Conservation (phyloP, 1,139 yeast genomes). For the Meyerozyma athensensis region DNA sequence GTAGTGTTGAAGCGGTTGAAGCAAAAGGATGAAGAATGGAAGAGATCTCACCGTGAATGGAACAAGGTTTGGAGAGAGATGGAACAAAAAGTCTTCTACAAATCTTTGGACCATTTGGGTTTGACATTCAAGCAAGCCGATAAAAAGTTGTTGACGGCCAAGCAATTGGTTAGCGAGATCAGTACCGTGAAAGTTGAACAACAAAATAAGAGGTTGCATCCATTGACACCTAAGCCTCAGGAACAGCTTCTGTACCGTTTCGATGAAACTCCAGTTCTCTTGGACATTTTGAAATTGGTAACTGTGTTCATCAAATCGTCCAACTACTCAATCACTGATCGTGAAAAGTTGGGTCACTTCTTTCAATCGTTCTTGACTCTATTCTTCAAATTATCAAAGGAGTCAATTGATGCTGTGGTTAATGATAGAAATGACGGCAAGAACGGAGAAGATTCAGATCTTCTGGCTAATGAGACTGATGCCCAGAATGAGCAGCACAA, state of each 20-base stretch:
- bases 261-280: slow-evolving; percentile 61
- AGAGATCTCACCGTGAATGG: slow-evolving; percentile 97
- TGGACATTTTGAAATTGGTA: slow-evolving; percentile 68
- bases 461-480: background rate
- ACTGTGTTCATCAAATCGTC: slow-evolving; percentile 67
- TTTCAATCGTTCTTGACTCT: slow-evolving; percentile 64
- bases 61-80: slow-evolving; percentile 98
- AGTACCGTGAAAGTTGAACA: slow-evolving; percentile 92
- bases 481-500: slow-evolving; percentile 11
- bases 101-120: slow-evolving; percentile 92
- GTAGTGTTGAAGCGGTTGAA: slow-evolving; percentile 85
- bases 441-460: slow-evolving; percentile 7
- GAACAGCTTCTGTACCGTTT: slow-evolving; percentile 72
- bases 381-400: slow-evolving; percentile 56
- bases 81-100: slow-evolving; percentile 91
- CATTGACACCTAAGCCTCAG: slow-evolving; percentile 80
- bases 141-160: slow-evolving; percentile 83
- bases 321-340: slow-evolving; percentile 75
- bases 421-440: slow-evolving; percentile 13
- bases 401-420: slow-evolving; percentile 23
- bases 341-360: slow-evolving; percentile 70
- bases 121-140: slow-evolving; percentile 95
- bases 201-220: slow-evolving; percentile 68
- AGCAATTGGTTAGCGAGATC: slow-evolving; percentile 85
- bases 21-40: slow-evolving; percentile 99